Evolutionary conservation across 202 grass and related monocot species (phyloP).

Genomic region (Panicum virgatum): DNA sequence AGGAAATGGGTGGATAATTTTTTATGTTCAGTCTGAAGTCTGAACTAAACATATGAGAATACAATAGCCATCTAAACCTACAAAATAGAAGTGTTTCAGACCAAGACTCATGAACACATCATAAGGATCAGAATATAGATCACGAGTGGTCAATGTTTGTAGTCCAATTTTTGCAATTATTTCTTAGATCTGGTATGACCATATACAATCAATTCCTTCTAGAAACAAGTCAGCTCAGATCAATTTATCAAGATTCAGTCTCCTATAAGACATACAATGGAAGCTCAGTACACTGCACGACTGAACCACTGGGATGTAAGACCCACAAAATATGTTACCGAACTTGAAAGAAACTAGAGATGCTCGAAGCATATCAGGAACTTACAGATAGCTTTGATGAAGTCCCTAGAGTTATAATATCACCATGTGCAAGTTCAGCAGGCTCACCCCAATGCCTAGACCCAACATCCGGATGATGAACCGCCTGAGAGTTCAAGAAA

Average conservation of each 20-base stretch:
- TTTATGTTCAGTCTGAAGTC: background rate
- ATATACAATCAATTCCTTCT: background rate
- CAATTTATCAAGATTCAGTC: constrained; percentile 2
- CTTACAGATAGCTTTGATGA: constrained; percentile 78
- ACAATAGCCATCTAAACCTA: background rate
- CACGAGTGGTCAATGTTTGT: too few relatives aligned
- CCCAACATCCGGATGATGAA: constrained; percentile 62
- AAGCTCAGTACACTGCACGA: background rate
- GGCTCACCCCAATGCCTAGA: constrained; percentile 68
- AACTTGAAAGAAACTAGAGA: constrained; percentile 18
- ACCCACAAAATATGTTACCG: constrained; percentile 11
- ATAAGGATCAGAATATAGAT: constrained; percentile 11
- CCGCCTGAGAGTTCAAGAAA: constrained; percentile 58
- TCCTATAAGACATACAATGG: background rate
- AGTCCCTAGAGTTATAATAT: constrained; percentile 75
- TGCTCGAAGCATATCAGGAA: constrained; percentile 19
- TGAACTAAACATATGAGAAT: background rate
- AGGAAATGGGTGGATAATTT: background rate
- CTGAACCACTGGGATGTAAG: background rate
- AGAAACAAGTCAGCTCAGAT: background rate
- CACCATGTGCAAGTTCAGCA: constrained; percentile 73
- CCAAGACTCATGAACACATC: background rate
- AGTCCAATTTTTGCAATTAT: too few relatives aligned
- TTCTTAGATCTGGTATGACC: background rate
- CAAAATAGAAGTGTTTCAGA: background rate